Conservation (phyloP, 208 protist species). For the Wallacemonas collosoma region DNA sequence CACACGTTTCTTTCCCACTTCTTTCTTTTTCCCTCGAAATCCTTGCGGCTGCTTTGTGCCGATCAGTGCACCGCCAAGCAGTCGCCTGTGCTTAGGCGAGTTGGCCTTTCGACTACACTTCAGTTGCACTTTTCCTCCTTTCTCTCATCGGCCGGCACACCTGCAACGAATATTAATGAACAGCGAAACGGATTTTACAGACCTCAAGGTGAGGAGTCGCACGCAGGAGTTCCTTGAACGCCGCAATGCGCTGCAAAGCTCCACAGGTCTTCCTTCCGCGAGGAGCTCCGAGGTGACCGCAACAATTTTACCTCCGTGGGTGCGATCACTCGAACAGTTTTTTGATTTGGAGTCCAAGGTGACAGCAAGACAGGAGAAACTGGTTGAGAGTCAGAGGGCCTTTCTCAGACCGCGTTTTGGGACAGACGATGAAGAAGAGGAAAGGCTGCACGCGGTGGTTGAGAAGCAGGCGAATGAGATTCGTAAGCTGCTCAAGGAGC, state of each 20-base stretch:
- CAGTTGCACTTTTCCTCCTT: too few relatives aligned
- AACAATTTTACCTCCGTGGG: conserved; percentile 35
- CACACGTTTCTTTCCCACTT: too few relatives aligned
- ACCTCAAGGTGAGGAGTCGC: conserved; percentile 31
- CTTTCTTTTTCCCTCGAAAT: too few relatives aligned
- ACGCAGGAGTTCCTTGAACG: conserved; percentile 29
- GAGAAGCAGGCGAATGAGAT: conserved; percentile 46
- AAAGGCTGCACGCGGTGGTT: conserved; percentile 27
- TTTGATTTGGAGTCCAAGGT: conserved; percentile 41
- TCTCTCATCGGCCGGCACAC: too few relatives aligned
- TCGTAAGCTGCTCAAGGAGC: conserved; percentile 51
- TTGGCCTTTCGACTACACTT: too few relatives aligned
- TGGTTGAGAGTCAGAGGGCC: conserved; percentile 40
- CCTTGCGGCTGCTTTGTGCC: too few relatives aligned
- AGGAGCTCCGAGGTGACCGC: not conserved
- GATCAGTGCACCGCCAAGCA: too few relatives aligned
- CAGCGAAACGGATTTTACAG: not conserved
- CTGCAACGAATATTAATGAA: not conserved
- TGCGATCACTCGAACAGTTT: conserved; percentile 50
- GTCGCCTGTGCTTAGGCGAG: too few relatives aligned
- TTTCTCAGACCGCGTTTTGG: conserved; percentile 62
- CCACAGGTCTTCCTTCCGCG: not conserved
- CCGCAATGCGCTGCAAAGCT: conserved; percentile 12
- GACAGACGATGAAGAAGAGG: conserved; percentile 51
- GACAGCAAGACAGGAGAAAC: conserved; percentile 32